phyloP scores from a whole-genome alignment of 225 moss, liverwort and hornwort genomes.

The Ulota crispa region DNA sequence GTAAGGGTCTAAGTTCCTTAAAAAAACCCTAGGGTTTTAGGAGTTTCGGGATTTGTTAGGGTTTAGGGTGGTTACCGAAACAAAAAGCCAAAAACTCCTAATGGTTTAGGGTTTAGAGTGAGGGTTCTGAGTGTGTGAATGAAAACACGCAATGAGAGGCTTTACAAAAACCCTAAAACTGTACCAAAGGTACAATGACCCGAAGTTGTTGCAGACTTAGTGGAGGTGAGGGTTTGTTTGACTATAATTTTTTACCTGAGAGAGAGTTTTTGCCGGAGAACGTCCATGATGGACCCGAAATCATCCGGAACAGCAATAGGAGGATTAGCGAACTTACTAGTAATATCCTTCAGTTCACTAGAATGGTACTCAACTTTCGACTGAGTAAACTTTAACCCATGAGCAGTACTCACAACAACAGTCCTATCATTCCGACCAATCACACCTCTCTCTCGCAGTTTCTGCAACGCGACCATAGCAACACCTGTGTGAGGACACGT shows the following conservation, averaged over 20 bases:
- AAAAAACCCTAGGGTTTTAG: too few species aligned
- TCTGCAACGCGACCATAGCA: constrained; percentile 46
- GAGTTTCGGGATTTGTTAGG: too few species aligned
- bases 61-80: too few species aligned
- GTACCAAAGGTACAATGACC: too few species aligned
- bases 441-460: constrained; percentile 39
- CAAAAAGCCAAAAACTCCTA: too few species aligned
- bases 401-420: constrained; percentile 51
- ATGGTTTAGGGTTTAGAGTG: too few species aligned
- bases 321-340: constrained; percentile 39
- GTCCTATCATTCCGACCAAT: constrained; percentile 41
- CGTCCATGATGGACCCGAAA: constrained; percentile 53
- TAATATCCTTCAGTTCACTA: constrained; percentile 37
- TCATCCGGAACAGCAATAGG: constrained; percentile 50
- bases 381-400: constrained; percentile 55
- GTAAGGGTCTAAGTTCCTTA: too few species aligned
- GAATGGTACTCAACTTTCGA: constrained; percentile 57
- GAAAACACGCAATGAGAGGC: too few species aligned
- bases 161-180: too few species aligned
- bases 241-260: constrained; percentile 18
- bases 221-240: too few species aligned
- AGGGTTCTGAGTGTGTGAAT: too few species aligned
- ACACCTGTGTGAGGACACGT: constrained; percentile 55
- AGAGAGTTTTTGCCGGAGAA: constrained; percentile 42
- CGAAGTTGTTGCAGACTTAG: neutral